Percentiles rank a stretch among this genome's conserved stretches.
phyloP scores from a whole-genome alignment of 768 basidiomycete species.

The Pleurotus tuoliensis region DNA sequence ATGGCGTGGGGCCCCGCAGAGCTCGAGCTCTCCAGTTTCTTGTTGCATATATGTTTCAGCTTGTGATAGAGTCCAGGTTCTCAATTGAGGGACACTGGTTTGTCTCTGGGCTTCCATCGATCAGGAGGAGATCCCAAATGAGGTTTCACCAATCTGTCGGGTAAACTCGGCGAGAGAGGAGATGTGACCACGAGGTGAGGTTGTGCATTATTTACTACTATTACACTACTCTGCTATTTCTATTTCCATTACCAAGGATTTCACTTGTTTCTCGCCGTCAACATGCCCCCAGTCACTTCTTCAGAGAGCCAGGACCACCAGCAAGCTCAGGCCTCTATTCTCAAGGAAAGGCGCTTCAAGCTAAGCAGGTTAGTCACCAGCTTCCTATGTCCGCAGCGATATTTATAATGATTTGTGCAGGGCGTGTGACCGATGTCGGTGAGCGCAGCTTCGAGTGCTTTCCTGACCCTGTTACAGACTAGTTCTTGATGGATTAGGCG shows the following conservation, averaged over 20 bases:
- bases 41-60: neutral
- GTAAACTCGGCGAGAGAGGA: constrained; percentile 30
- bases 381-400: neutral
- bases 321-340: constrained; percentile 39
- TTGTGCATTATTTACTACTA: constrained; percentile 19
- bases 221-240: constrained; percentile 17
- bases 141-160: constrained; percentile 20
- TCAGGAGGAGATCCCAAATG: constrained; percentile 7
- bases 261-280: constrained; percentile 26
- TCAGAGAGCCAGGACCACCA: constrained; percentile 37
- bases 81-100: neutral
- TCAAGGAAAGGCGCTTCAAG: constrained; percentile 85
- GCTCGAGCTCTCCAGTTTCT: neutral
- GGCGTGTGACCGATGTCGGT: constrained; percentile 91
- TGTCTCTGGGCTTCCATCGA: constrained; percentile 6
- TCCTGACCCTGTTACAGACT: neutral
- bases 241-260: constrained; percentile 13
- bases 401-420: constrained; percentile 30
- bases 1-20: neutral
- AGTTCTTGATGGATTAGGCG: constrained; percentile 41
- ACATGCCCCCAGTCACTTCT: constrained; percentile 46
- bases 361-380: constrained; percentile 60
- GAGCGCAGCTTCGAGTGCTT: constrained; percentile 26
- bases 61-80: neutral
- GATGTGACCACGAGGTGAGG: constrained; percentile 13